Evolutionary conservation across 306 rosid species (phyloP).

Genomic region (Glycyrrhiza uralensis): DNA sequence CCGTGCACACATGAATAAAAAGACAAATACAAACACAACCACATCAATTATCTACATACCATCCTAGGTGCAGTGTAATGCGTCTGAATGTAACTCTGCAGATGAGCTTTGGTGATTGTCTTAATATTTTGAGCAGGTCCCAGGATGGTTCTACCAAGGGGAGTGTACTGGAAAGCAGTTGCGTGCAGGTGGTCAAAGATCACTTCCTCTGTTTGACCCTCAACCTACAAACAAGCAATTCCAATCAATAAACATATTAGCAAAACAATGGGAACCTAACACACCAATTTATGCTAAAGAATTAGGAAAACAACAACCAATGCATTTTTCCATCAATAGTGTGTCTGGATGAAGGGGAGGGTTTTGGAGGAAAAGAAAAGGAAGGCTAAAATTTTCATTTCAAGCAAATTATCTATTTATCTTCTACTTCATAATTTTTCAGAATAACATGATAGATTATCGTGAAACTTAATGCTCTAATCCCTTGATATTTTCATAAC

Average conservation of each 20-base stretch:
- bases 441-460: background rate
- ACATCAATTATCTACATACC: slow-evolving; percentile 42
- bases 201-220: slow-evolving; percentile 89
- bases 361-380: background rate
- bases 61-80: slow-evolving; percentile 95
- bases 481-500: background rate
- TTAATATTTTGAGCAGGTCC: slow-evolving; percentile 82
- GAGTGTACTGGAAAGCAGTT: slow-evolving; percentile 92
- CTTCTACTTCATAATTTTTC: background rate
- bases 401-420: background rate
- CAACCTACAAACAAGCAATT: slow-evolving; percentile 50
- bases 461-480: background rate
- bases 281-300: background rate
- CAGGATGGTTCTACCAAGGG: slow-evolving; percentile 89
- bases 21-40: background rate
- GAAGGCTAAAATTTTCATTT: background rate
- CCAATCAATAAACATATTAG: background rate
- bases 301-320: background rate
- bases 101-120: slow-evolving; percentile 79
- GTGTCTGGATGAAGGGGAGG: background rate
- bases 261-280: background rate
- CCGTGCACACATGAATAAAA: background rate
- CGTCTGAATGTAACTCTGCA: slow-evolving; percentile 74
- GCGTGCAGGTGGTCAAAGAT: slow-evolving; percentile 89
- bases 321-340: background rate